These are phyloP conservation scores for Camellia granthamiana DNA, from an alignment of 148 eudicot species.

Conservation along the genomic window DNA sequence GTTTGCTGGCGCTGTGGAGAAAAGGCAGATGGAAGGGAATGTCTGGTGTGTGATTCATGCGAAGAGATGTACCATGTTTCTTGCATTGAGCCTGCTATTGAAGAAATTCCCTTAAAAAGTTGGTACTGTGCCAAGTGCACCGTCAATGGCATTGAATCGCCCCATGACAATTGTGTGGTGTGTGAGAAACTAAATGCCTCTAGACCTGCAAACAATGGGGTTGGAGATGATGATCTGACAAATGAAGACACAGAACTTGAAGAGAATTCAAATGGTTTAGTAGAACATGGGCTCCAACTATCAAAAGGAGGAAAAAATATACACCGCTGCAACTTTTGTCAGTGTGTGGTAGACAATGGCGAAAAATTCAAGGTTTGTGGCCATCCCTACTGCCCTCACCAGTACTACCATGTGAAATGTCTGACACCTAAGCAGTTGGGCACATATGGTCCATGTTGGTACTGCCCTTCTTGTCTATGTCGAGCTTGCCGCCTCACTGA, in stretches of 20 bases:
- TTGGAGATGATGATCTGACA: constrained; percentile 18
- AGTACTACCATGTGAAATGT: constrained; percentile 75
- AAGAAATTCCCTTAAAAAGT: constrained; percentile 65
- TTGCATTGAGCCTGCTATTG: constrained; percentile 67
- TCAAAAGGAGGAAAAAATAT: constrained; percentile 29
- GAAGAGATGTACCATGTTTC: constrained; percentile 82
- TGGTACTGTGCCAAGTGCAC: constrained; percentile 86
- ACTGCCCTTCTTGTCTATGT: constrained; percentile 96
- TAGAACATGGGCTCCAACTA: constrained; percentile 33
- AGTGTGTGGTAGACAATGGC: constrained; percentile 28
- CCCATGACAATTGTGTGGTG: constrained; percentile 71
- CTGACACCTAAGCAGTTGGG: constrained; percentile 61
- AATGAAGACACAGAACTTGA: constrained; percentile 38
- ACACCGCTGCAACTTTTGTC: constrained; percentile 51
- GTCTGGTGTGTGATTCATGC: constrained; percentile 87
- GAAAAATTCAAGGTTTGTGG: constrained; percentile 64
- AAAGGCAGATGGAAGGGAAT: constrained; percentile 61
- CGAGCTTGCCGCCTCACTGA: constrained; percentile 73
- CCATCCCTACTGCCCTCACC: constrained; percentile 59
- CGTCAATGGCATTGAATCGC: constrained; percentile 46
- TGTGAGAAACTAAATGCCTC: constrained; percentile 60
- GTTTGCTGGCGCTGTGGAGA: constrained; percentile 63
- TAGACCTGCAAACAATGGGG: constrained; percentile 21
- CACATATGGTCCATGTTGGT: constrained; percentile 68
- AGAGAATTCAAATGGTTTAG: constrained; percentile 43